These are phyloP conservation scores for Populus davidiana DNA, from an alignment of 345 rosid genomes.

Conservation along the genomic window DNA sequence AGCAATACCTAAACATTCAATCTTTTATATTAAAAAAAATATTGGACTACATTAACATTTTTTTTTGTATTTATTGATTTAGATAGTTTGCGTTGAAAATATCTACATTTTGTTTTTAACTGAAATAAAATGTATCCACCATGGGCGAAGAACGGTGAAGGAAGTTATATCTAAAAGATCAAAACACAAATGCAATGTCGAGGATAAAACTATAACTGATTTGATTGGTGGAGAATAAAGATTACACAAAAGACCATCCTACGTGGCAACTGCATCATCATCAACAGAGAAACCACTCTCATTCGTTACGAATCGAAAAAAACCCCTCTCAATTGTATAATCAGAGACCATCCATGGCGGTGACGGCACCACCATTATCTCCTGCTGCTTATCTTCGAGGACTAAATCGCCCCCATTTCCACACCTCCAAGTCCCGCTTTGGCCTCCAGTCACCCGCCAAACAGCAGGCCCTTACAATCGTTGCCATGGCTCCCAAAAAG, in stretches of 20 bases:
- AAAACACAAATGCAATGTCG: not conserved
- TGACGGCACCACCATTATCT: constrained; percentile 38
- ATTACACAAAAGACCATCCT: not conserved
- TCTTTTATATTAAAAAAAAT: no score
- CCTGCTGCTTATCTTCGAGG: constrained; percentile 40
- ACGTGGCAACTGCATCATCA: constrained; percentile 26
- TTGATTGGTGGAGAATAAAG: constrained; percentile 23
- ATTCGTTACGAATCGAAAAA: not conserved
- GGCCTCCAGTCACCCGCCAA: constrained; percentile 28
- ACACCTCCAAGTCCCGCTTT: constrained; percentile 30
- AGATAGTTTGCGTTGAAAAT: no score
- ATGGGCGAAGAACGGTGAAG: no score
- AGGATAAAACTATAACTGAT: constrained; percentile 20
- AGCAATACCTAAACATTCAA: no score
- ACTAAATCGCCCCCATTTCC: constrained; percentile 20
- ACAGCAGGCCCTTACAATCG: constrained; percentile 39
- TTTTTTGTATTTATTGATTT: no score
- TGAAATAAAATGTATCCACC: no score
- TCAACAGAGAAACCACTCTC: not conserved
- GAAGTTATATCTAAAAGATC: no score
- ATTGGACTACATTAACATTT: no score
- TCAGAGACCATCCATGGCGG: constrained; percentile 48
- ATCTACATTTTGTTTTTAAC: no score
- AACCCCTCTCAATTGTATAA: not conserved
- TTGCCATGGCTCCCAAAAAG: constrained; percentile 76